phyloP scores from a whole-genome alignment of 2,329 filamentous ascomycete species.

The Volutella citrinella region DNA sequence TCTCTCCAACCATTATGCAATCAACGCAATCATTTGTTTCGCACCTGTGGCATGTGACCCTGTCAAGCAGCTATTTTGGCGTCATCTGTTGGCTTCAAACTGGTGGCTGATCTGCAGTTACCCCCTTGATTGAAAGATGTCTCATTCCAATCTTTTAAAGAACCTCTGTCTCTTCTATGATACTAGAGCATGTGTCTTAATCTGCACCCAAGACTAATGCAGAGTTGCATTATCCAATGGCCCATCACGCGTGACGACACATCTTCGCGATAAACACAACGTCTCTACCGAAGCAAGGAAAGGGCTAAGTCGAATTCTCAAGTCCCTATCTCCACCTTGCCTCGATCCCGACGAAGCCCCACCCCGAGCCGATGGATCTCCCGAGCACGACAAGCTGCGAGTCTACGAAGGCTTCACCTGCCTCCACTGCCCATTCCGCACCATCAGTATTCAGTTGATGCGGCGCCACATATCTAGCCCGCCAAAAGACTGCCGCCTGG shows the following conservation, averaged over 20 bases:
- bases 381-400: constrained; percentile 1
- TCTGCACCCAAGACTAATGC: constrained; percentile 1
- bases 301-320: constrained; percentile 1
- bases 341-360: background rate
- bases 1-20: no score
- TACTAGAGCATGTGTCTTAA: background rate
- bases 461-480: background rate
- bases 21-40: no score
- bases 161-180: background rate
- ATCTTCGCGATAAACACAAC: constrained; percentile 3
- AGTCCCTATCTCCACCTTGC: background rate
- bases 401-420: constrained; percentile 3
- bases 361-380: constrained; percentile 1
- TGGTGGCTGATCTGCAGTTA: no score
- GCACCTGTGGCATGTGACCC: no score
- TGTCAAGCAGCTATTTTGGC: no score
- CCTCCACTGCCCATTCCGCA: background rate
- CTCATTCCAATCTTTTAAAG: background rate
- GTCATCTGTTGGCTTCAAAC: no score
- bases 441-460: constrained; percentile 1
- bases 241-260: constrained; percentile 1
- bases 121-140: no score
- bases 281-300: constrained; percentile 1
- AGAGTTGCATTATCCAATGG: constrained; percentile 1
- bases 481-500: background rate